Evolutionary conservation across 305 asterid genomes (phyloP), one percentile per base, ranked within the genome.

Genomic region (Ilex paraguariensis): DNA sequence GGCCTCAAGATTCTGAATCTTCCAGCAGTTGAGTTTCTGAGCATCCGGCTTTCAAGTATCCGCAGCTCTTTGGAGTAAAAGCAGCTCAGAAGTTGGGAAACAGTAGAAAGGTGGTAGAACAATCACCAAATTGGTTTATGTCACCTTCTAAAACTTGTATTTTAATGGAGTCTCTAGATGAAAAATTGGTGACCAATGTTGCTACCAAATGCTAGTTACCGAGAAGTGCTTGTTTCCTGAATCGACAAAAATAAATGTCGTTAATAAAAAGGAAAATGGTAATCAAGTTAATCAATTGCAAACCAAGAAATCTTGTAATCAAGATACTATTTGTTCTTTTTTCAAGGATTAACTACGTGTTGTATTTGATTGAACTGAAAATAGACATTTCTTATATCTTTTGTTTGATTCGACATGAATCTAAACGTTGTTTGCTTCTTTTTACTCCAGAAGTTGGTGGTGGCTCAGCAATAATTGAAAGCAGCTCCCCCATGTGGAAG

Each of bases 71-170:
- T 8, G 97, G 96, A 21, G 84, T 85, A 61, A 82, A 71, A 56
- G 42, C 70, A 16, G 75, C 71, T 54, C 60, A 69, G 46, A 72
- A 69, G 61, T 45, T 72, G 40, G 79, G 69, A 63, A 81, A 70
- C 74, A 71, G 73, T 72, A 63, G 55, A 69, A 75, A 66, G 73
- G 67, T 40, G 50, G 77, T 60, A 21, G 91, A 85, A 52, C 91
- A 87, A 59, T 89, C 93, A 36, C 94, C 96, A 36, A 67, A 68
- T 60, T 84, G 88, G 91, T 56, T 76, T 21, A 72, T 77, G 60
- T 90, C 98, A 13, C 98, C 98, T 74, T 96, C 98, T 15, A 93
- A 84, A 79, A 84, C 94, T 48, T 90, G 98, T 56, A 83, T 70
- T 62, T 59, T 92, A 33, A 69, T 93, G 95, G 88, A 87, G 72